A percentile compares a stretch with the other conserved stretches of the same genome.
These are phyloP conservation scores for Crithidia bombi DNA, from an alignment of 208 protist genomes.

Conservation along the genomic window DNA sequence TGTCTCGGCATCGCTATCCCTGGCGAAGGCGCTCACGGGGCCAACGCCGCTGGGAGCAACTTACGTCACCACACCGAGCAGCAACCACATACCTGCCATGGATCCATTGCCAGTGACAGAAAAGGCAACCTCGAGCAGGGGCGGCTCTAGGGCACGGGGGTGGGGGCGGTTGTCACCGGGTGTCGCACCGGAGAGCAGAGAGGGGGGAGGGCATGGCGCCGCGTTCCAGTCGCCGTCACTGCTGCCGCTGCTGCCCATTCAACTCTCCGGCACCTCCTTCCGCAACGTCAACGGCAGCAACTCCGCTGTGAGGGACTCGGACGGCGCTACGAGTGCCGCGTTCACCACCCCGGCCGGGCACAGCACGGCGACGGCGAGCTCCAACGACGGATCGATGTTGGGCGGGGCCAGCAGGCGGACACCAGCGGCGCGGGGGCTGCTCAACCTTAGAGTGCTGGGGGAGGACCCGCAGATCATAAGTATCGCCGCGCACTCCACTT, in stretches of 20 bases:
- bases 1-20: neutral
- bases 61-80: neutral
- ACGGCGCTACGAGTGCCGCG: neutral
- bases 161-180: too few species aligned
- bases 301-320: neutral
- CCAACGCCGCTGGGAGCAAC: neutral
- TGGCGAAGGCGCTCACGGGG: neutral
- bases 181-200: too few species aligned
- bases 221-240: neutral
- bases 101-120: slow-evolving; percentile 13
- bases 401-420: neutral
- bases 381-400: neutral
- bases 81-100: neutral
- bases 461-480: neutral
- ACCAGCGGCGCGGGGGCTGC: neutral
- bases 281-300: neutral
- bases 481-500: neutral
- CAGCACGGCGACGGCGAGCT: neutral
- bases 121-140: neutral
- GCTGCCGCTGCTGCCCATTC: neutral
- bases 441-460: neutral
- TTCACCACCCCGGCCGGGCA: neutral
- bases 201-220: too few species aligned
- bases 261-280: neutral
- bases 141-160: too few species aligned